phyloP scores from a whole-genome alignment of 2,329 filamentous ascomycete genomes.

The Ceratocystis huliohia region DNA sequence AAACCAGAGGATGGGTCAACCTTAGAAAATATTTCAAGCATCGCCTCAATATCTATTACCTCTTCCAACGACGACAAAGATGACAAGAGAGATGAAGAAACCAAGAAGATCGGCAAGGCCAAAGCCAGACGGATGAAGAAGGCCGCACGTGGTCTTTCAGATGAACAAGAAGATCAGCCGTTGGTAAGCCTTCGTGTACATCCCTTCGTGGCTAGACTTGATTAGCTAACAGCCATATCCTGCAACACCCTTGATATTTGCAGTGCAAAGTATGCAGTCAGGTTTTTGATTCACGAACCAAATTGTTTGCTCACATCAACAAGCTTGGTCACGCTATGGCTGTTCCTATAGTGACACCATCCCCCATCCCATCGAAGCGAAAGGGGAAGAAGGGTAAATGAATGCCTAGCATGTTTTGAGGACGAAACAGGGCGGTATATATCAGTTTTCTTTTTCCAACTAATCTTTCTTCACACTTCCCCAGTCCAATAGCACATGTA shows the following conservation, averaged over 20 bases:
- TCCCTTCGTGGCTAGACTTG: not conserved
- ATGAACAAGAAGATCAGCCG: slow-evolving; percentile 26
- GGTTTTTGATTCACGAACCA: slow-evolving; percentile 48
- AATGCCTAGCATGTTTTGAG: not conserved
- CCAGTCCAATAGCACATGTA: not conserved
- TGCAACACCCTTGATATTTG: not conserved
- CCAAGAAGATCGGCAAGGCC: slow-evolving; percentile 17
- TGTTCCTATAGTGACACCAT: slow-evolving; percentile 2
- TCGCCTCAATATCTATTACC: not conserved
- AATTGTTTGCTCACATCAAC: slow-evolving; percentile 61
- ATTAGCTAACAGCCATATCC: not conserved
- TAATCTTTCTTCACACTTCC: not conserved
- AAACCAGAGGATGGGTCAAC: not conserved
- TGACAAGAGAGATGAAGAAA: not conserved
- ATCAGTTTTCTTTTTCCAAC: no score
- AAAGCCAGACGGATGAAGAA: slow-evolving; percentile 20
- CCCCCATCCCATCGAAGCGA: slow-evolving; percentile 1
- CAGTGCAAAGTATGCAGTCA: slow-evolving; percentile 31
- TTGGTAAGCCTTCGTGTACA: slow-evolving; percentile 27
- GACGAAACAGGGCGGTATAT: not conserved
- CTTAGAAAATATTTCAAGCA: not conserved
- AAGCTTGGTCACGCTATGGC: slow-evolving; percentile 51
- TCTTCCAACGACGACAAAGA: not conserved
- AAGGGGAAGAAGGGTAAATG: slow-evolving; percentile 13
- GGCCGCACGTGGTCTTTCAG: slow-evolving; percentile 27